These are phyloP conservation scores for Solanum sejunctum DNA, from an alignment of 257 asterid genomes.

Conservation along the genomic window DNA sequence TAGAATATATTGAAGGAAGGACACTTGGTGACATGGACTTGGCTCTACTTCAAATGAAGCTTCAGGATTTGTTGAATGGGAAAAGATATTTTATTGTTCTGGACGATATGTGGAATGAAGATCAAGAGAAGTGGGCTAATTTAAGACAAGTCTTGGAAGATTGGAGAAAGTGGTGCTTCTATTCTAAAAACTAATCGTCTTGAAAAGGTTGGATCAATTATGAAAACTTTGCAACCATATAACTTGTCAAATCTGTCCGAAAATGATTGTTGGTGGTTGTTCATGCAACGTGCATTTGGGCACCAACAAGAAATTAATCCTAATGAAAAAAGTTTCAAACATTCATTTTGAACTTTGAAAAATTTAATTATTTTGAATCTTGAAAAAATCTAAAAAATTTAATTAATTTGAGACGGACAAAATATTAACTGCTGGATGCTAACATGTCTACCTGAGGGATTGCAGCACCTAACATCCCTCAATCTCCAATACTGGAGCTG, in stretches of 20 bases:
- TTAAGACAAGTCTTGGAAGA: neutral
- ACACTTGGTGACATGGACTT: neutral
- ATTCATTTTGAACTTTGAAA: no score
- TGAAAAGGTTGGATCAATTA: slow-evolving; percentile 1
- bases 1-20: neutral
- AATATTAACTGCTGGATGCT: no score
- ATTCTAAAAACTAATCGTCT: slow-evolving; percentile 15
- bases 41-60: neutral
- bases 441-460: no score
- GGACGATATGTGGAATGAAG: neutral
- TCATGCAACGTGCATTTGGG: slow-evolving; percentile 7
- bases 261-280: slow-evolving; percentile 11
- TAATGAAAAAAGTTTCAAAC: neutral
- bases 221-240: slow-evolving; percentile 9
- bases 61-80: neutral
- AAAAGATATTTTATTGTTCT: neutral
- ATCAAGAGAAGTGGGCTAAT: neutral
- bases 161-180: slow-evolving; percentile 9
- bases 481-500: no score
- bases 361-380: no score
- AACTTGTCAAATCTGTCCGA: neutral
- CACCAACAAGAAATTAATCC: neutral
- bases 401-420: no score
- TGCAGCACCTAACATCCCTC: no score
- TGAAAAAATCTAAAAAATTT: no score